These are phyloP conservation scores for Paradendryphiella salina DNA, from an alignment of 2,329 filamentous ascomycete genomes.

Conservation along the genomic window DNA sequence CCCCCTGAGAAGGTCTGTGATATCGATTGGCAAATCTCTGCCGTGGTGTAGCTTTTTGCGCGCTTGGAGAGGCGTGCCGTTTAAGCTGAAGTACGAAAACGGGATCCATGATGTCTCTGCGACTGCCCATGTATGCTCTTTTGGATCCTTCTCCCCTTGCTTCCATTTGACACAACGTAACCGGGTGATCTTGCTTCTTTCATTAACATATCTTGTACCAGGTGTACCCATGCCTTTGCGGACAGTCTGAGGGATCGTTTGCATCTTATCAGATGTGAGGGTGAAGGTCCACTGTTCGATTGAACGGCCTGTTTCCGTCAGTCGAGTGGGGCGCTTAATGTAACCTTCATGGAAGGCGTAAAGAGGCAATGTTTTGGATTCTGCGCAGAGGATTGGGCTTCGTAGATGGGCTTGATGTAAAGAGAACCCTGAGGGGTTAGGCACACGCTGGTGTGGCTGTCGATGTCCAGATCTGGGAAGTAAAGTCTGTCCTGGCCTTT, in stretches of 20 bases:
- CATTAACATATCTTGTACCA: conserved; percentile 43
- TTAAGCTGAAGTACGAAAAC: conserved; percentile 69
- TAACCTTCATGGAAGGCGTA: conserved; percentile 64
- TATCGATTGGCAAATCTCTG: conserved; percentile 74
- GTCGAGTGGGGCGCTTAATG: conserved; percentile 52
- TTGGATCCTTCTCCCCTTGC: conserved; percentile 21
- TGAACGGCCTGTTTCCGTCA: conserved; percentile 41
- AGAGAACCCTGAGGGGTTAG: conserved; percentile 53
- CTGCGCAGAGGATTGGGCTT: conserved; percentile 53
- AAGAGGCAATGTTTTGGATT: conserved; percentile 30
- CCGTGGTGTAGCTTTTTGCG: conserved; percentile 73
- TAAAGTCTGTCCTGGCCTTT: conserved; percentile 9
- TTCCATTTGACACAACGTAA: conserved; percentile 65
- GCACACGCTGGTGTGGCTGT: conserved; percentile 47
- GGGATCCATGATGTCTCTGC: conserved; percentile 71
- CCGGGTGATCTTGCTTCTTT: conserved; percentile 66
- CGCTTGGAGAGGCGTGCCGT: conserved; percentile 58
- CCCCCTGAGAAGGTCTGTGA: conserved; percentile 62
- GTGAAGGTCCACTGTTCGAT: conserved; percentile 54
- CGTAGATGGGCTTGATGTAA: conserved; percentile 63
- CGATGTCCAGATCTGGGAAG: conserved; percentile 44
- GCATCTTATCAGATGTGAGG: conserved; percentile 47
- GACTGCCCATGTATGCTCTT: conserved; percentile 63
- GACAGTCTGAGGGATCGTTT: conserved; percentile 45
- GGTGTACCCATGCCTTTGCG: conserved; percentile 31